Evolutionary conservation across 2,329 filamentous ascomycete genomes (phyloP).

Genomic region (Basipetospora chlamydospora): DNA sequence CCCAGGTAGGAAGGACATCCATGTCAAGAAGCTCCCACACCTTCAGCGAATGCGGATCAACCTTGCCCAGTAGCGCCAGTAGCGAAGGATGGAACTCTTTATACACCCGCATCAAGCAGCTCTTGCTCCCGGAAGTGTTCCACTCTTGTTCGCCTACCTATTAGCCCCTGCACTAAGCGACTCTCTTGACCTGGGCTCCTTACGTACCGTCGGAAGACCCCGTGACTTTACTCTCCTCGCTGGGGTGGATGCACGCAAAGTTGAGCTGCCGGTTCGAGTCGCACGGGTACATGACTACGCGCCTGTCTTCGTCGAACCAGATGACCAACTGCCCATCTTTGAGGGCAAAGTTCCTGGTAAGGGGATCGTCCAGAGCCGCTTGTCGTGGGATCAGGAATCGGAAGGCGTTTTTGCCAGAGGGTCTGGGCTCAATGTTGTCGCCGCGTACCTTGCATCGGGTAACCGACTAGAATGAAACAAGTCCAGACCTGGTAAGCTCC

Average conservation of each 20-base stretch:
- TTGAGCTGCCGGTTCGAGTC: conserved; percentile 27
- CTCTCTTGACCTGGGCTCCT: background rate
- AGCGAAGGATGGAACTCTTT: conserved; percentile 27
- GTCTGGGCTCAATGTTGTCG: conserved; percentile 17
- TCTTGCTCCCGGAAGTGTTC: conserved; percentile 15
- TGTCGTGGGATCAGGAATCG: conserved; percentile 32
- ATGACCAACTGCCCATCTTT: conserved; percentile 6
- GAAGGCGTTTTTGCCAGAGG: conserved; percentile 39
- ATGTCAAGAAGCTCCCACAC: conserved; percentile 50
- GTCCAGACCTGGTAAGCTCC: too few species aligned
- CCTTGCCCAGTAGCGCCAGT: conserved; percentile 24
- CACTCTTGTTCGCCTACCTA: background rate
- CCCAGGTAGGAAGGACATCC: conserved; percentile 30
- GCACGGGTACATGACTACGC: conserved; percentile 34
- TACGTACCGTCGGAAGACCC: too few species aligned
- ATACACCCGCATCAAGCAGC: conserved; percentile 22
- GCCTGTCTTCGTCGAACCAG: conserved; percentile 25
- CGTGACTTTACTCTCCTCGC: conserved; percentile 2
- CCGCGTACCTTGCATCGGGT: conserved; percentile 12
- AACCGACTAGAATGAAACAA: conserved; percentile 8
- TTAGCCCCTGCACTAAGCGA: background rate
- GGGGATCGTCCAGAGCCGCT: conserved; percentile 16
- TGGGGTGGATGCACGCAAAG: conserved; percentile 36
- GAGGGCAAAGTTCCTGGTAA: conserved; percentile 8
- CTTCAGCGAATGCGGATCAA: conserved; percentile 28